phyloP scores from a whole-genome alignment of 805 yeast species.

The Candida michaelii region DNA sequence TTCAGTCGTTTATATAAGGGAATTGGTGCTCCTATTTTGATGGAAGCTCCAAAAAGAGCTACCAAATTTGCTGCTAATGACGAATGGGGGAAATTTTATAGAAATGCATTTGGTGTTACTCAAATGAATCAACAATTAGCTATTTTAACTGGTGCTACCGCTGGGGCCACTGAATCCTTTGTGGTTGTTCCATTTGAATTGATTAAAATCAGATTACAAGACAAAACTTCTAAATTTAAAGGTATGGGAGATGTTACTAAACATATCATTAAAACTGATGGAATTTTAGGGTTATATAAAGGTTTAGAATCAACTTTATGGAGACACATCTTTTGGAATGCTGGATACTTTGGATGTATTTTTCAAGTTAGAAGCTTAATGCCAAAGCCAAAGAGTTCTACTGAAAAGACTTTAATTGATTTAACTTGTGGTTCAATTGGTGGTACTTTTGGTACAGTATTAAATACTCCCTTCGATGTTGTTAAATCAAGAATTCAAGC shows the following conservation, averaged over 20 bases:
- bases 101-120: constrained; percentile 63
- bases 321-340: constrained; percentile 97
- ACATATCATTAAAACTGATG: constrained; percentile 71
- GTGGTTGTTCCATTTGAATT: constrained; percentile 98
- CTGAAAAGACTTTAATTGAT: constrained; percentile 82
- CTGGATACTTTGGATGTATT: constrained; percentile 95
- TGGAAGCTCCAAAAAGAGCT: constrained; percentile 99
- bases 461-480: constrained; percentile 96
- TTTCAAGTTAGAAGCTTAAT: constrained; percentile 78
- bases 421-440: constrained; percentile 92
- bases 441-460: constrained; percentile 93
- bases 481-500: constrained; percentile 97
- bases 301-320: constrained; percentile 96
- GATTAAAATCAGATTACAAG: constrained; percentile 93
- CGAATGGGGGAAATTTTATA: constrained; percentile 88
- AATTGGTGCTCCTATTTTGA: constrained; percentile 90
- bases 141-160: constrained; percentile 92
- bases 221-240: constrained; percentile 73
- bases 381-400: constrained; percentile 71
- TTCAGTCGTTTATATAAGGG: constrained; percentile 84
- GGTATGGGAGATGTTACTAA: constrained; percentile 82
- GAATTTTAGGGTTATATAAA: constrained; percentile 80
- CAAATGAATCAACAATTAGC: constrained; percentile 81
- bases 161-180: constrained; percentile 95
- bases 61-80: constrained; percentile 98